A percentile compares a stretch with the other conserved stretches of the same genome.
These are phyloP conservation scores for Cercophora sp. DNA, from an alignment of 495 filamentous ascomycete species.

Conservation along the genomic window DNA sequence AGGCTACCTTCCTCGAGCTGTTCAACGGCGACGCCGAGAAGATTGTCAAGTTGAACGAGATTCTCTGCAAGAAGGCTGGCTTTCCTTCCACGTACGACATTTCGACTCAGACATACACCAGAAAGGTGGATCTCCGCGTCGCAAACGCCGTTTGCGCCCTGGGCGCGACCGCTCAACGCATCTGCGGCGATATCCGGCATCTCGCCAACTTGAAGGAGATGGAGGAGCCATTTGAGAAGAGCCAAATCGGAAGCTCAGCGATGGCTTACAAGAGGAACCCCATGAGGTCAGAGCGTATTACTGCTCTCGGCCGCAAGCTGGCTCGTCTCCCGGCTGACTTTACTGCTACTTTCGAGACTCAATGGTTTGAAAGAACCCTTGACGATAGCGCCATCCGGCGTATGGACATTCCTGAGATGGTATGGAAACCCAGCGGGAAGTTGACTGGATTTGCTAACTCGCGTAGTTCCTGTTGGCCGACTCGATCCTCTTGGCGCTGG, in stretches of 20 bases:
- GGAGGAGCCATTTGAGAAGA: constrained; percentile 88
- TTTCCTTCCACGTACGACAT: constrained; percentile 71
- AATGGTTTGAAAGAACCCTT: constrained; percentile 74
- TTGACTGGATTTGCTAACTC: no score
- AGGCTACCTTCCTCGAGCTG: constrained; percentile 67
- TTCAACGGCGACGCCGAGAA: constrained; percentile 79
- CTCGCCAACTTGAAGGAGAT: constrained; percentile 65
- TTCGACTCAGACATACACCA: constrained; percentile 69
- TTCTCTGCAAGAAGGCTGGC: constrained; percentile 76
- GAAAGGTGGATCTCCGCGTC: constrained; percentile 73
- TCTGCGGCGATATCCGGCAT: constrained; percentile 69
- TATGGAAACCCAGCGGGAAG: no score
- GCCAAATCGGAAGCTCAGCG: constrained; percentile 53
- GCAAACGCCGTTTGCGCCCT: constrained; percentile 77
- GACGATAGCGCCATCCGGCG: constrained; percentile 48
- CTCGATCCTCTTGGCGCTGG: constrained; percentile 70
- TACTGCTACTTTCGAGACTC: constrained; percentile 71
- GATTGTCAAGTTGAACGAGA: constrained; percentile 68
- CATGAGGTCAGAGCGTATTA: constrained; percentile 85
- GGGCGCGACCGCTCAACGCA: constrained; percentile 73
- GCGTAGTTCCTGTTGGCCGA: constrained; percentile 74
- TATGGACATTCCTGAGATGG: constrained; percentile 64
- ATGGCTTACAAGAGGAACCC: constrained; percentile 76
- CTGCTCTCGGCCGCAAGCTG: constrained; percentile 68
- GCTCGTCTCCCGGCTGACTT: constrained; percentile 62